A percentile compares a stretch with the other conserved stretches of the same genome.
phyloP scores from a whole-genome alignment of 2,329 filamentous ascomycete species.

The Beauveria sp. region DNA sequence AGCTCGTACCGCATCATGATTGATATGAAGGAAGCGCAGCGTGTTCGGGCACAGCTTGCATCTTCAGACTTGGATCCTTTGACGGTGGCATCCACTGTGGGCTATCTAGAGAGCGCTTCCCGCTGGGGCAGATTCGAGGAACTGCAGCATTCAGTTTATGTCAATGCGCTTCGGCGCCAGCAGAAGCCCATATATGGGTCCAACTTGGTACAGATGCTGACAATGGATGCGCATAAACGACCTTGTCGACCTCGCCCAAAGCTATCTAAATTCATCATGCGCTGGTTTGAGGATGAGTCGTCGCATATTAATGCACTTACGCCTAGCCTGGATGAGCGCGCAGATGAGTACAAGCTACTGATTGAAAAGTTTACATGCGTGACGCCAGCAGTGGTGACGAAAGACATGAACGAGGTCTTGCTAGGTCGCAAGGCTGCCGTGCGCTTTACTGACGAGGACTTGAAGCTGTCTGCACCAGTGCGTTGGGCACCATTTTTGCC shows the following conservation, averaged over 20 bases:
- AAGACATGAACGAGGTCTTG: slow-evolving; percentile 62
- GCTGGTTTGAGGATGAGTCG: slow-evolving; percentile 70
- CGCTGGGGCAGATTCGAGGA: slow-evolving; percentile 67
- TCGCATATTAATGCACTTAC: slow-evolving; percentile 57
- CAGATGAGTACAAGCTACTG: slow-evolving; percentile 62
- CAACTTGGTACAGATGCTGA: slow-evolving; percentile 67
- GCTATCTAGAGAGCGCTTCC: slow-evolving; percentile 63
- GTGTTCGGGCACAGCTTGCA: slow-evolving; percentile 48
- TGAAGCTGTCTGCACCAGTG: slow-evolving; percentile 49
- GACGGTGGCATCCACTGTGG: slow-evolving; percentile 60
- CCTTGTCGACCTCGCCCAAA: slow-evolving; percentile 54
- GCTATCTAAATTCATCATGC: slow-evolving; percentile 54
- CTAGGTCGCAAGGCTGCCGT: slow-evolving; percentile 54
- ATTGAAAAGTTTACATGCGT: slow-evolving; percentile 88
- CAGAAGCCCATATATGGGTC: slow-evolving; percentile 75
- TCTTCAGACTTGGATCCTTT: slow-evolving; percentile 53
- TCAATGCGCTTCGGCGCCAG: slow-evolving; percentile 75
- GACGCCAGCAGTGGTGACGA: slow-evolving; percentile 79
- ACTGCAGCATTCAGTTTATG: slow-evolving; percentile 70
- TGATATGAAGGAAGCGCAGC: slow-evolving; percentile 65
- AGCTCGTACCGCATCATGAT: slow-evolving; percentile 64
- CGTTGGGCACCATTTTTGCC: slow-evolving; percentile 50
- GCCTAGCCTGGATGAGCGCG: slow-evolving; percentile 66
- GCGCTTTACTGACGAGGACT: slow-evolving; percentile 48
- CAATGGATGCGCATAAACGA: slow-evolving; percentile 51